These are phyloP conservation scores for Crotalaria pallida DNA, from an alignment of 306 rosid genomes.

Conservation along the genomic window DNA sequence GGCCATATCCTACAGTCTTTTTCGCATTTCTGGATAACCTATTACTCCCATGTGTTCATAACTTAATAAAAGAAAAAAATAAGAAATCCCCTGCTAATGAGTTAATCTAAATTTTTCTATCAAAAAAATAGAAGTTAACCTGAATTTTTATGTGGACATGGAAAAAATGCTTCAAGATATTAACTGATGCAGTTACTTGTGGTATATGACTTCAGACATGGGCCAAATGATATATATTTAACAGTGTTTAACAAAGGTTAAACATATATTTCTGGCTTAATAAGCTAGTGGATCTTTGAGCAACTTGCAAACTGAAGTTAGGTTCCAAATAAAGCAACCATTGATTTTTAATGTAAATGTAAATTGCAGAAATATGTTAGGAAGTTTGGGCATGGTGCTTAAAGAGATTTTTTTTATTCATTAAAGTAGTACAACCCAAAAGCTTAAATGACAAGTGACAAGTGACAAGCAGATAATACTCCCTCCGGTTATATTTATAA, in stretches of 20 bases:
- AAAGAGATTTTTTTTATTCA: not conserved
- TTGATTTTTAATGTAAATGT: not conserved
- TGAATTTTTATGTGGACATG: not conserved
- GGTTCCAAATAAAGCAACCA: not conserved
- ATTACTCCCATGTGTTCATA: not conserved
- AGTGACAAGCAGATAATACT: not conserved
- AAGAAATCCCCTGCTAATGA: not conserved
- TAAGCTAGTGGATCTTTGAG: not conserved
- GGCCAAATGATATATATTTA: not conserved
- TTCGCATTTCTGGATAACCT: not conserved
- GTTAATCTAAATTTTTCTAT: not conserved
- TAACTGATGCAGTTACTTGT: not conserved
- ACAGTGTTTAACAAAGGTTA: not conserved
- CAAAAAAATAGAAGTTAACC: not conserved
- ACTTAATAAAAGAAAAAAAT: not conserved
- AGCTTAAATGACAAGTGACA: not conserved
- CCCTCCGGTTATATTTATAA: too few species aligned
- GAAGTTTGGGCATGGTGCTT: not conserved
- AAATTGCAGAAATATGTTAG: not conserved
- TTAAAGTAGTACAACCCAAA: not conserved
- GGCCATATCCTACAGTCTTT: not conserved
- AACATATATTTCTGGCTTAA: not conserved
- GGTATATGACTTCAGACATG: not conserved
- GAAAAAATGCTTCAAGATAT: not conserved
- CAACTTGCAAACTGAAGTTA: not conserved